These are phyloP conservation scores for Carex littledalei DNA, from an alignment of 176 grass and related monocot genomes.

Conservation along the genomic window DNA sequence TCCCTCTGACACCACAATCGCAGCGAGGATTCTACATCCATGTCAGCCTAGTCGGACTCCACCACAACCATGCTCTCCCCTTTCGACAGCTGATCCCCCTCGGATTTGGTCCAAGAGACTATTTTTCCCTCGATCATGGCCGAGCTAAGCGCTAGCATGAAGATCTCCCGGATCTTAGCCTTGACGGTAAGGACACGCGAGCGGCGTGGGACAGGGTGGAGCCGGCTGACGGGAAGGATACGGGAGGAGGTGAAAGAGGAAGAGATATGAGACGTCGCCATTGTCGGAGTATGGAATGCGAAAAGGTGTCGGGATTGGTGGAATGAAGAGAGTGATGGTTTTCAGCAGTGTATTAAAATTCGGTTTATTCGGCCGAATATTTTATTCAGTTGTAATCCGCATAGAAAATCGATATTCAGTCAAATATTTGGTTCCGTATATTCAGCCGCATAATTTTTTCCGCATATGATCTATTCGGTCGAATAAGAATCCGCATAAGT, in stretches of 20 bases:
- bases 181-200: constrained; percentile 33
- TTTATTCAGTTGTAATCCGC: no score
- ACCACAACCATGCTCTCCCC: constrained; percentile 88
- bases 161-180: constrained; percentile 89
- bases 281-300: neutral
- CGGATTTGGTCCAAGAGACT: constrained; percentile 67
- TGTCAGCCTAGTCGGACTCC: constrained; percentile 91
- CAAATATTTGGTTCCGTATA: no score
- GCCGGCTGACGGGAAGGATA: neutral
- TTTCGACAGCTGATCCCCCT: constrained; percentile 82
- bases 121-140: constrained; percentile 89
- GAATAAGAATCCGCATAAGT: no score
- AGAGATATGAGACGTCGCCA: constrained; percentile 29
- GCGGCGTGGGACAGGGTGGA: neutral
- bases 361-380: no score
- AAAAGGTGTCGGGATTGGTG: constrained; percentile 10
- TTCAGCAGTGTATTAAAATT: no score
- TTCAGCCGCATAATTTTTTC: no score
- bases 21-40: constrained; percentile 92
- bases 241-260: constrained; percentile 23
- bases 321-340: constrained; percentile 7
- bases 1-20: constrained; percentile 58
- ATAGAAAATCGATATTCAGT: no score
- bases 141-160: constrained; percentile 82
- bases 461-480: no score